Evolutionary conservation across 371 early-diverging fungal genomes (phyloP).

Genomic region (Nematocida sp.): DNA sequence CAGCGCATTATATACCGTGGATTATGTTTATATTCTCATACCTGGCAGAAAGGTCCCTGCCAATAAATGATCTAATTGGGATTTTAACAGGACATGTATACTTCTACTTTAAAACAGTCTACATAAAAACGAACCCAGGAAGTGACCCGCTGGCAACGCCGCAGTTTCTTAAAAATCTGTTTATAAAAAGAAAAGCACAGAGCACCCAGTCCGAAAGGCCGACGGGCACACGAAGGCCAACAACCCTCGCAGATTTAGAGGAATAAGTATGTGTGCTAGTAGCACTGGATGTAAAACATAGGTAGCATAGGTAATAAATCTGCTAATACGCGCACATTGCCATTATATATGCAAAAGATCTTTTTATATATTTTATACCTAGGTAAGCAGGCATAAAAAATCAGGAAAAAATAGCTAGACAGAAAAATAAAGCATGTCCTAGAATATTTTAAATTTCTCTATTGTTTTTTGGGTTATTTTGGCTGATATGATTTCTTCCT

Average conservation of each 20-base stretch:
- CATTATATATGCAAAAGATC: too few relatives aligned
- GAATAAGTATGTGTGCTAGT: not conserved
- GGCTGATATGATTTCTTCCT: too few relatives aligned
- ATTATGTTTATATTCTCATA: slow-evolving; percentile 68
- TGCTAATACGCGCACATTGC: too few relatives aligned
- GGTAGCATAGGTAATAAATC: too few relatives aligned
- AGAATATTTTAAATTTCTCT: too few relatives aligned
- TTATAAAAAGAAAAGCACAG: slow-evolving; percentile 25
- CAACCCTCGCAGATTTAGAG: not conserved
- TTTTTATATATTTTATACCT: too few relatives aligned
- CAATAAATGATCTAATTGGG: slow-evolving; percentile 68
- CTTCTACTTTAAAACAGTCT: slow-evolving; percentile 67
- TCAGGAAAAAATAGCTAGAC: too few relatives aligned
- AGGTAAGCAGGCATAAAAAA: too few relatives aligned
- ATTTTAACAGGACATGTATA: slow-evolving; percentile 70
- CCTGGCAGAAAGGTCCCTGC: slow-evolving; percentile 59
- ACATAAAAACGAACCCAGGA: slow-evolving; percentile 59
- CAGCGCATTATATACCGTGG: slow-evolving; percentile 71
- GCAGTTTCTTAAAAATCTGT: slow-evolving; percentile 63
- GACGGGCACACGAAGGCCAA: not conserved
- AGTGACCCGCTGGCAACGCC: slow-evolving; percentile 68
- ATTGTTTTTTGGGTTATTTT: too few relatives aligned
- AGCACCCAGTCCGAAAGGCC: not conserved
- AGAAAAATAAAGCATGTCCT: too few relatives aligned
- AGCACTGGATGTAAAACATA: too few relatives aligned